Conservation (phyloP, 1,139 yeast species). For the Pichia kudriavzevii region DNA sequence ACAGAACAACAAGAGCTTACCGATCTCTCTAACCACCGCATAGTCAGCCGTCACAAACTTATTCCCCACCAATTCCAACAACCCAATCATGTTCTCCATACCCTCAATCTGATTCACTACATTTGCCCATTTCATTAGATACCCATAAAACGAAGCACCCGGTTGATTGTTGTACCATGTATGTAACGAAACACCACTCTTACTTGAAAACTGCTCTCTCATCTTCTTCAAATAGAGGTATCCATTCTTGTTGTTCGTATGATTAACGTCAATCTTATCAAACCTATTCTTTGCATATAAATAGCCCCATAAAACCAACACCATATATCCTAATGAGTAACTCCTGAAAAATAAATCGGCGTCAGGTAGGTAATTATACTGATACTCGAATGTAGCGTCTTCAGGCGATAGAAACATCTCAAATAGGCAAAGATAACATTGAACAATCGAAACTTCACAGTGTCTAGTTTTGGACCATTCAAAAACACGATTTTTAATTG, state of each 20-base stretch:
- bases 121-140: constrained; percentile 38
- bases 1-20: constrained; percentile 50
- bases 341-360: constrained; percentile 27
- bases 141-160: constrained; percentile 31
- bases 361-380: constrained; percentile 26
- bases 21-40: constrained; percentile 54
- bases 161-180: constrained; percentile 29
- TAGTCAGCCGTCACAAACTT: constrained; percentile 45
- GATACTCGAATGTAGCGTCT: constrained; percentile 31
- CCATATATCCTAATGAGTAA: constrained; percentile 41
- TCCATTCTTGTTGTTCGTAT: constrained; percentile 28
- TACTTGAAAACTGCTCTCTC: constrained; percentile 32
- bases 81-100: constrained; percentile 46
- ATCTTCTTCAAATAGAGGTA: constrained; percentile 35
- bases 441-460: constrained; percentile 48
- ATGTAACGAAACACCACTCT: constrained; percentile 27
- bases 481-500: constrained; percentile 44
- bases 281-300: constrained; percentile 29
- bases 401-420: constrained; percentile 50
- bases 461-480: constrained; percentile 42
- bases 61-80: constrained; percentile 42
- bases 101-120: constrained; percentile 36
- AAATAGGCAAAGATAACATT: constrained; percentile 56
- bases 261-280: constrained; percentile 3
- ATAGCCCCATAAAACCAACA: constrained; percentile 43